These are phyloP conservation scores for Sonneratia alba DNA, from an alignment of 345 rosid genomes.

Conservation along the genomic window DNA sequence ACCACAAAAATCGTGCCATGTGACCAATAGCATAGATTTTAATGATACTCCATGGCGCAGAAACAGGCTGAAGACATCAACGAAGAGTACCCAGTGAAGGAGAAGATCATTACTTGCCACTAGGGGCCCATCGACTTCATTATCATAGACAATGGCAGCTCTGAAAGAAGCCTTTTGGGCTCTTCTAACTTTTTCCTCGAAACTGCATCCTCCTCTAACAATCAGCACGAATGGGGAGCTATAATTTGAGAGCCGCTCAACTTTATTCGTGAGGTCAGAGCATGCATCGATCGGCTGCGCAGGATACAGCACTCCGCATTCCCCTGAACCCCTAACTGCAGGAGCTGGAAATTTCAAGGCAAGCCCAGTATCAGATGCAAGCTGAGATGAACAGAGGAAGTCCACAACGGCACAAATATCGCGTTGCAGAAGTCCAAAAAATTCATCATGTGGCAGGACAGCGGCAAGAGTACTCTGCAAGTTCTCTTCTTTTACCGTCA, in stretches of 20 bases:
- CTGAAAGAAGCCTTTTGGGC: slow-evolving; percentile 79
- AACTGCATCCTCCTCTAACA: slow-evolving; percentile 79
- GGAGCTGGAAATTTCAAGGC: slow-evolving; percentile 50
- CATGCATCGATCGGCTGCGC: slow-evolving; percentile 83
- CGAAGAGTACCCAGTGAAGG: background rate
- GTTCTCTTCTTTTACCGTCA: background rate
- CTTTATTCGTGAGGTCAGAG: slow-evolving; percentile 40
- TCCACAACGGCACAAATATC: background rate
- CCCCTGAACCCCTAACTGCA: slow-evolving; percentile 52
- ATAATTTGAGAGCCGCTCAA: slow-evolving; percentile 23
- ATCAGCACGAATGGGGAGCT: slow-evolving; percentile 55
- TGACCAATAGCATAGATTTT: background rate
- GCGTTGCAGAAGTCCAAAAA: background rate
- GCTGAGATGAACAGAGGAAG: background rate
- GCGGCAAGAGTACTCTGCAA: background rate
- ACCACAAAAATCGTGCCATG: background rate
- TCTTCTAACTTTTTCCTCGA: slow-evolving; percentile 79
- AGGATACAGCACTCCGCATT: slow-evolving; percentile 45
- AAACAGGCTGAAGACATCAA: background rate
- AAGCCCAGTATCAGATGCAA: background rate
- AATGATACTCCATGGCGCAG: background rate
- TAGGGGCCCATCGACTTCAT: slow-evolving; percentile 49
- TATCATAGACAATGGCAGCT: slow-evolving; percentile 66
- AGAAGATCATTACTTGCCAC: slow-evolving; percentile 60
- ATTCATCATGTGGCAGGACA: background rate